Base-by-base conservation (phyloP, 805 yeast species). In the Lipomyces mesembrius region DNA sequence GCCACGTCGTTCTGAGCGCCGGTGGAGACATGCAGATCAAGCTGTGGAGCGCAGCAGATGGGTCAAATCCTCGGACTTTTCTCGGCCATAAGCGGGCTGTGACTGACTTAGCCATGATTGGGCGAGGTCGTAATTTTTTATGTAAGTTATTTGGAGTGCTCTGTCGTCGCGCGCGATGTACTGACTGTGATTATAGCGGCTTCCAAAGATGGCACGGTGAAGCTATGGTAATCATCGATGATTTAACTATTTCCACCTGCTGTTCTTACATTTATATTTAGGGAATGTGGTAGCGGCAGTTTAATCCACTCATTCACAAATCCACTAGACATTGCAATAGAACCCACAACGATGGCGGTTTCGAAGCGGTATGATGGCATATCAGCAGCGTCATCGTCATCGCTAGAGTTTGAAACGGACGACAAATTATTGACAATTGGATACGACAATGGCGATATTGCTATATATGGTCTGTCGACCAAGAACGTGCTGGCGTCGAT, bases 121-220 rank as follows among this genome's bases (percentile, higher is more conserved):
- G 87, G 0, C 78, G 84, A 20, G 96, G 96, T 0, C 78, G 94
- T 53, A 89, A 90, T 73, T 79, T 91, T 66, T 68, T 88, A 22
- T 83, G 88, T 6, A 78, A 87, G 11, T 82, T 86, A 6, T 61
- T 6, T 69, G 3, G 90, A 74, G 60, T 7, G 37, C 14, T 7
- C 14, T 14, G 57, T 54, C 20, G 3, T 64, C 11, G 7, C 27
- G 7, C 27, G 27, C 49, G 60, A 29, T 35, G 39, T 3, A 35
- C 61, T 63, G 52, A 27, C 32, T 57, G 43, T 62, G 17, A 17
- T 20, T 51, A n/a, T 53, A 71, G 74, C 74, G 14, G 69, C 71
- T 17, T 64, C 73, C 11, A 46, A 55, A 14, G 72, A 86, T 74
- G 91, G 91, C 0, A 73, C 84, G 0, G 79, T 88, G 0, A 80